Base-by-base conservation (phyloP, 179 eudicot genomes). In the Camellia oleifera region DNA sequence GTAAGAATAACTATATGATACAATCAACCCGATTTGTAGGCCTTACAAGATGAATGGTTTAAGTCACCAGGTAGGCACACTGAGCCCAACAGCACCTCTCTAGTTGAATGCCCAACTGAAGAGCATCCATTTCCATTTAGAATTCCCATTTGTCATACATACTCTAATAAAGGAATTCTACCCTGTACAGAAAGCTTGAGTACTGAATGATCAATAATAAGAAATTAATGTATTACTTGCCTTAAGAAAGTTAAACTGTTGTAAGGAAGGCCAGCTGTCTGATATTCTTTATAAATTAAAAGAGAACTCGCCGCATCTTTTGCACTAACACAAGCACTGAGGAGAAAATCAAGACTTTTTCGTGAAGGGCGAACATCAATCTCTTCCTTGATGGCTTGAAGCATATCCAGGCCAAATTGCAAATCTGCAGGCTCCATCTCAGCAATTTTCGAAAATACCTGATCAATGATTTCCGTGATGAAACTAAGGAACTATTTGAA, bases 261-360 rank as follows among this genome's bases (percentile, higher is more conserved):
- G 85, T 93, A 90, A 60, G 95, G 94, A 61, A 93, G 89, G 42
- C 90, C 95, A n/a, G 89, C 90, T 60, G 60, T 82, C 80, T 86
- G 74, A 76, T 93, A 95, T 65, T 93, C 97, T 83, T 91, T 88
- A 97, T 97, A 95, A 64, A 95, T 85, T 53, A 86, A 13, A 70
- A 63, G 89, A 78, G 90, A 85, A 78, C 85, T 75, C 58, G 85
- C 79, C 63, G 87, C 66, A 85, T 95, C 98, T 79, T 86, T 90
- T 74, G 92, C 88, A 70, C 58, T 87, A 74, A 85, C 91, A 86
- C 98, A 92, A 69, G 95, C 92, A 83, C 84, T 80, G 10, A 95
- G 97, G 45, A 95, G 93, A 84, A 95, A 93, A 84, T 93, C 98
- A 52, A 93, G 92, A 83, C 91, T 82, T 88, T 89, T 90, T 23